Evolutionary conservation across 768 basidiomycete genomes (phyloP).

Genomic region (Pholiota microspora): DNA sequence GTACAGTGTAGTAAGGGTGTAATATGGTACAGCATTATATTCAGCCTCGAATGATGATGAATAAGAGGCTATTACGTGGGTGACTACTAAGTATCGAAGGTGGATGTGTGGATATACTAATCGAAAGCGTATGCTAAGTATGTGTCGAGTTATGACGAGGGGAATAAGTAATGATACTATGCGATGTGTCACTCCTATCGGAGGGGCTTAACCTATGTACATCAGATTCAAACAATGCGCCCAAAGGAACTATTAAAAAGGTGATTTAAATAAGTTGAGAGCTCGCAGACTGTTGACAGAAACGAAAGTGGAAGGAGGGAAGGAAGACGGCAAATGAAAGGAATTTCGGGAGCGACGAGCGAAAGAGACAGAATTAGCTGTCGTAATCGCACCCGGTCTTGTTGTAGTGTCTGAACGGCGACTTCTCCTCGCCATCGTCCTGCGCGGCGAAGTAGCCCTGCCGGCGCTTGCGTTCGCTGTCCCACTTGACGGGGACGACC

Average conservation of each 20-base stretch:
- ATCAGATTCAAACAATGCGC: background rate
- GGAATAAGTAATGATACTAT: background rate
- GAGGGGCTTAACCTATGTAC: background rate
- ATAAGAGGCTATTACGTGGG: background rate
- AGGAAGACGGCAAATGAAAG: background rate
- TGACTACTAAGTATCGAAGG: background rate
- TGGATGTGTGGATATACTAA: background rate
- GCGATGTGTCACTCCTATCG: background rate
- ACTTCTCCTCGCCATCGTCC: constrained; percentile 27
- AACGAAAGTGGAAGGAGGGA: background rate
- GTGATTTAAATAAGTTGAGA: background rate
- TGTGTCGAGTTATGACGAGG: background rate
- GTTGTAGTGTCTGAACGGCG: constrained; percentile 30
- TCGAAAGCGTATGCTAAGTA: background rate
- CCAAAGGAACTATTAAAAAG: background rate
- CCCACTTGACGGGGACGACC: constrained; percentile 28
- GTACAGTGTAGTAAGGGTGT: too few species aligned
- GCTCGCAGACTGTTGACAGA: background rate
- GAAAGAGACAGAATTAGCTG: background rate
- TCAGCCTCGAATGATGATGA: background rate
- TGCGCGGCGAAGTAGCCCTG: constrained; percentile 29
- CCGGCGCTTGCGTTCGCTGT: constrained; percentile 29
- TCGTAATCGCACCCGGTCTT: constrained; percentile 26
- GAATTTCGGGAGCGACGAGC: background rate
- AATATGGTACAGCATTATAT: background rate